These are phyloP conservation scores for Salix udensis DNA, from an alignment of 345 rosid genomes.

Conservation along the genomic window DNA sequence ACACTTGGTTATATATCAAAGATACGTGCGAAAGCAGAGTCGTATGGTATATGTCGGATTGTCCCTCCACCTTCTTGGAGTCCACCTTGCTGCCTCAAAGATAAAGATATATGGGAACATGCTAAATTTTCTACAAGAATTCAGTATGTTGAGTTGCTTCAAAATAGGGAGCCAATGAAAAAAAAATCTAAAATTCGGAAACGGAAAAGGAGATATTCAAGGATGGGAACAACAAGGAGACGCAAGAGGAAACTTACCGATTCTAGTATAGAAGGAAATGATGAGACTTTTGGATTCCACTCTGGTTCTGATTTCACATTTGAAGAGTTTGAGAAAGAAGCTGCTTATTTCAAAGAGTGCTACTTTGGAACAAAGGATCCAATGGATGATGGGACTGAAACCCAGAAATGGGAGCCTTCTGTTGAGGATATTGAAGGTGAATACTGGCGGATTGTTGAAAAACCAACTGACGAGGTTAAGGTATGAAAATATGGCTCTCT, in stretches of 20 bases:
- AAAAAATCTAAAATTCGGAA: slow-evolving; percentile 59
- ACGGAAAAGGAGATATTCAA: slow-evolving; percentile 62
- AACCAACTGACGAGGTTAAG: slow-evolving; percentile 88
- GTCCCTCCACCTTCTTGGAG: slow-evolving; percentile 88
- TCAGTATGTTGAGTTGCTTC: slow-evolving; percentile 86
- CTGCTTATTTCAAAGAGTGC: slow-evolving; percentile 54
- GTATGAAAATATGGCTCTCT: slow-evolving; percentile 36
- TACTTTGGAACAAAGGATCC: slow-evolving; percentile 54
- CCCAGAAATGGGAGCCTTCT: slow-evolving; percentile 52
- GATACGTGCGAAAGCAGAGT: slow-evolving; percentile 70
- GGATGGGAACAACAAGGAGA: slow-evolving; percentile 51
- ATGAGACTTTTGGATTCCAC: slow-evolving; percentile 86
- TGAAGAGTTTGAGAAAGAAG: slow-evolving; percentile 68
- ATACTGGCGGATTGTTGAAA: slow-evolving; percentile 95
- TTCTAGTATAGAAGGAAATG: slow-evolving; percentile 52
- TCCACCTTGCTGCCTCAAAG: slow-evolving; percentile 77
- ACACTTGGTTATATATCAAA: slow-evolving; percentile 80
- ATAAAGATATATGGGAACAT: slow-evolving; percentile 58
- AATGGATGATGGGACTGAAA: slow-evolving; percentile 27
- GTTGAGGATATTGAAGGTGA: slow-evolving; percentile 88
- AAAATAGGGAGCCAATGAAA: slow-evolving; percentile 84
- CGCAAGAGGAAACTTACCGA: slow-evolving; percentile 39
- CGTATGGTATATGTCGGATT: slow-evolving; percentile 90
- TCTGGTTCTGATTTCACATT: slow-evolving; percentile 80
- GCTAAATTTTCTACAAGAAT: slow-evolving; percentile 83